Conservation (phyloP, 495 filamentous ascomycete genomes). For the Aspergillus carlsbadensis region DNA sequence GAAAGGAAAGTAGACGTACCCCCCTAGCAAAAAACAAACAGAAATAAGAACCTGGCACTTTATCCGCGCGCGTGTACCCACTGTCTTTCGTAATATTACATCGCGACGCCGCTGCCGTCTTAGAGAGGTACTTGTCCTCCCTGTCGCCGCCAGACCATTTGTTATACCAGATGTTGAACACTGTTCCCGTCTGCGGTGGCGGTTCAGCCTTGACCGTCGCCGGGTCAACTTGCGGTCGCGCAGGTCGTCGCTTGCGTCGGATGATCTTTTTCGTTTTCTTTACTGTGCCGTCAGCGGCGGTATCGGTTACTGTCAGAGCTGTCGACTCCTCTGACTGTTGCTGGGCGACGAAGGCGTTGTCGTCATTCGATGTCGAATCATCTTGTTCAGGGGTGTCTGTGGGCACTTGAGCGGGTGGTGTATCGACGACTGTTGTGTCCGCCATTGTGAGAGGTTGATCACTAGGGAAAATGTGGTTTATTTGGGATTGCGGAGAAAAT, state of each 20-base stretch:
- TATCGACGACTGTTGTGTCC: constrained; percentile 27
- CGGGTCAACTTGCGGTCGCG: constrained; percentile 77
- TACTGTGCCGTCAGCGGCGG: constrained; percentile 24
- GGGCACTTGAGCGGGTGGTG: constrained; percentile 4
- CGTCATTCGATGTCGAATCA: constrained; percentile 15
- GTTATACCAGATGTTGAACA: constrained; percentile 94
- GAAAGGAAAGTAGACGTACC: not conserved
- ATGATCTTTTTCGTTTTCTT: constrained; percentile 57
- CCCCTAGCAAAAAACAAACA: constrained; percentile 72
- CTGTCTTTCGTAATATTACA: constrained; percentile 80
- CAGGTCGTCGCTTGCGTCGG: constrained; percentile 51
- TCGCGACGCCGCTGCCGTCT: constrained; percentile 69
- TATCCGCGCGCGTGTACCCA: constrained; percentile 89
- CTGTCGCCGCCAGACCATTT: constrained; percentile 95
- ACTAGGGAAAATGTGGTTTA: not conserved
- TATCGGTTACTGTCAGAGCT: constrained; percentile 19
- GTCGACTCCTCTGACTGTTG: constrained; percentile 13
- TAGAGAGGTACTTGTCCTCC: constrained; percentile 82
- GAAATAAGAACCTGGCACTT: constrained; percentile 76
- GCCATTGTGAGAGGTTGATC: constrained; percentile 27
- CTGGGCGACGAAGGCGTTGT: constrained; percentile 19
- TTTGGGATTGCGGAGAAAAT: not conserved
- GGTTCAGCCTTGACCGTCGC: constrained; percentile 75
- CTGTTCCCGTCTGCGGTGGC: constrained; percentile 85
- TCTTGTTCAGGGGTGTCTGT: constrained; percentile 8